Percentiles rank a stretch among this genome's conserved stretches.
Conservation (phyloP, 2,329 filamentous ascomycete species). For the Apiospora phragmitis region DNA sequence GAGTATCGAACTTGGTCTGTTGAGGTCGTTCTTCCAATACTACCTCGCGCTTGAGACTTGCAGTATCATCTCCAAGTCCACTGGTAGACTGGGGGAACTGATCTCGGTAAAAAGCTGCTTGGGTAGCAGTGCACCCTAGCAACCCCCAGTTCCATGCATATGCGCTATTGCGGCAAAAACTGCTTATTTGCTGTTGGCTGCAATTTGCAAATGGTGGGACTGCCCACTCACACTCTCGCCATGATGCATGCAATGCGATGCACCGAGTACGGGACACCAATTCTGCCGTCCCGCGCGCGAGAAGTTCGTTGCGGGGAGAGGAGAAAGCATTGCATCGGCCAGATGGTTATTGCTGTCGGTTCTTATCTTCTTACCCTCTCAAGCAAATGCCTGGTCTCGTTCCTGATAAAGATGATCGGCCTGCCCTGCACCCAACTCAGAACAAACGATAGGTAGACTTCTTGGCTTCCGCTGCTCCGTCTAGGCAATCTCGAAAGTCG, state of each 20-base stretch:
- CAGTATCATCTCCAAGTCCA: not conserved
- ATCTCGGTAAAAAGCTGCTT: slow-evolving; percentile 5
- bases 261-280: not conserved
- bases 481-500: not conserved
- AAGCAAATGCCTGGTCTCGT: not conserved
- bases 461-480: not conserved
- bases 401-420: not conserved
- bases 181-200: not conserved
- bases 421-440: not conserved
- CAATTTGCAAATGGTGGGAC: not conserved
- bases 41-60: not conserved
- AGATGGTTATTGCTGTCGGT: not conserved
- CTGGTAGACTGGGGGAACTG: not conserved
- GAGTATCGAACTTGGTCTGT: not conserved
- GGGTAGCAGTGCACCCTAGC: not conserved
- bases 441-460: not conserved
- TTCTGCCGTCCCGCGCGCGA: not conserved
- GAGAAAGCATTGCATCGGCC: not conserved
- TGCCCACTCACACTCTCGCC: not conserved
- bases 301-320: not conserved
- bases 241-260: not conserved
- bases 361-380: not conserved
- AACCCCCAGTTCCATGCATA: not conserved
- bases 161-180: not conserved
- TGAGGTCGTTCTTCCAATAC: not conserved